Evolutionary conservation across 2,329 filamentous ascomycete species (phyloP).

Genomic region (Curvularia sp.): DNA sequence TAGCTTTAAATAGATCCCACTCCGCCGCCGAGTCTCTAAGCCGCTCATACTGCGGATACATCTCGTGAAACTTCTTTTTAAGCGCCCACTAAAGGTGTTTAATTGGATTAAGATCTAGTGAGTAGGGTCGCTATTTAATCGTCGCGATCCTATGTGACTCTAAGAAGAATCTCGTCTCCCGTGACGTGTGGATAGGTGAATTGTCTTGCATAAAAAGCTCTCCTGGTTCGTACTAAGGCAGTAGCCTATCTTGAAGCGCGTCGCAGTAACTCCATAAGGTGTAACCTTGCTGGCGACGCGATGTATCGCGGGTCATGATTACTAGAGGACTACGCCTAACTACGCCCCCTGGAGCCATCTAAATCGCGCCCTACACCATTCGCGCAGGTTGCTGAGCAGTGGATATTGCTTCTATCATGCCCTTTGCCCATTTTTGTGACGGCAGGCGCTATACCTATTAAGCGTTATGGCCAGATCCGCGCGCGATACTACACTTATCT

Average conservation of each 20-base stretch:
- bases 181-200: slow-evolving; percentile 30
- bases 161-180: no score
- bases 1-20: slow-evolving; percentile 6
- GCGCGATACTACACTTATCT: no score
- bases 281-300: slow-evolving; percentile 11
- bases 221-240: slow-evolving; percentile 5
- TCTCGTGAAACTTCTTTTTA: no score
- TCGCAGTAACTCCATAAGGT: not conserved
- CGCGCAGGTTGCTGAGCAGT: slow-evolving; percentile 2
- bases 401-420: not conserved
- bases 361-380: slow-evolving; percentile 13
- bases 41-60: no score
- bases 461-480: no score
- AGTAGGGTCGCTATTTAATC: no score
- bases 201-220: slow-evolving; percentile 33
- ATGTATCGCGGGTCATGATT: slow-evolving; percentile 20
- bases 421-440: not conserved
- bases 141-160: no score
- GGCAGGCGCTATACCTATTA: no score
- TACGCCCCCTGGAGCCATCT: slow-evolving; percentile 7
- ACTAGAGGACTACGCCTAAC: slow-evolving; percentile 9
- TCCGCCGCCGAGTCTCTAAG: slow-evolving; percentile 2
- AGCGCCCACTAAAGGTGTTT: no score
- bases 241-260: slow-evolving; percentile 11
- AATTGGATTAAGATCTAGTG: no score